Conservation (phyloP, 805 yeast species). For the Sugiyamaella qingdaonensis region DNA sequence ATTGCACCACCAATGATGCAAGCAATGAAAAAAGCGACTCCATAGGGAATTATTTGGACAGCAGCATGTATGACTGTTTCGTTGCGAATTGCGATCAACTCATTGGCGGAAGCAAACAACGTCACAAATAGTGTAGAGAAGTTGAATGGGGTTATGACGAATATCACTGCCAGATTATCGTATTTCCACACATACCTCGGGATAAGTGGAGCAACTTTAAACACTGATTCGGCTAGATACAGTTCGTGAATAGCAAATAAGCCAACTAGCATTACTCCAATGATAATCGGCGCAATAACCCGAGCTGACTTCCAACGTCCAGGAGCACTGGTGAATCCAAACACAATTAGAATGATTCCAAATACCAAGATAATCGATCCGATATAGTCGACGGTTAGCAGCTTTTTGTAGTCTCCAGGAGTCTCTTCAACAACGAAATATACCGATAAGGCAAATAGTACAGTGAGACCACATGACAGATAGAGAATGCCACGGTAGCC, state of each 20-base stretch:
- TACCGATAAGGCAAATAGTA: slow-evolving; percentile 23
- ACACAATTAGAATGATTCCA: slow-evolving; percentile 38
- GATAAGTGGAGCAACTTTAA: slow-evolving; percentile 25
- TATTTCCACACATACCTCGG: slow-evolving; percentile 30
- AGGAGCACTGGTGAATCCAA: slow-evolving; percentile 46
- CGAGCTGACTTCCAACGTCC: slow-evolving; percentile 39
- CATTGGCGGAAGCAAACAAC: slow-evolving; percentile 27
- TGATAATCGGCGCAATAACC: slow-evolving; percentile 39
- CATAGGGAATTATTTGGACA: slow-evolving; percentile 35
- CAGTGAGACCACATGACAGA: slow-evolving; percentile 35
- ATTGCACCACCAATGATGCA: slow-evolving; percentile 27
- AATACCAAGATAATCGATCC: slow-evolving; percentile 35
- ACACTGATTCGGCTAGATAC: slow-evolving; percentile 17
- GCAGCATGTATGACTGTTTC: slow-evolving; percentile 36
- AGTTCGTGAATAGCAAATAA: slow-evolving; percentile 33
- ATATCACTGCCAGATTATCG: slow-evolving; percentile 27
- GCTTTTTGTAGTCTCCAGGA: slow-evolving; percentile 22
- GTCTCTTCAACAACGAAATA: slow-evolving; percentile 32
- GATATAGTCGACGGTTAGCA: slow-evolving; percentile 35
- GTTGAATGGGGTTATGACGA: slow-evolving; percentile 22
- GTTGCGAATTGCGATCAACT: slow-evolving; percentile 27
- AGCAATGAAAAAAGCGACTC: slow-evolving; percentile 32
- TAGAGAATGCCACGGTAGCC: slow-evolving; percentile 42
- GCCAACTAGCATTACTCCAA: slow-evolving; percentile 36
- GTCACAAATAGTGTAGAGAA: slow-evolving; percentile 24